Conservation (phyloP, 169 alveolate species). For the Eimeria acervulina region DNA sequence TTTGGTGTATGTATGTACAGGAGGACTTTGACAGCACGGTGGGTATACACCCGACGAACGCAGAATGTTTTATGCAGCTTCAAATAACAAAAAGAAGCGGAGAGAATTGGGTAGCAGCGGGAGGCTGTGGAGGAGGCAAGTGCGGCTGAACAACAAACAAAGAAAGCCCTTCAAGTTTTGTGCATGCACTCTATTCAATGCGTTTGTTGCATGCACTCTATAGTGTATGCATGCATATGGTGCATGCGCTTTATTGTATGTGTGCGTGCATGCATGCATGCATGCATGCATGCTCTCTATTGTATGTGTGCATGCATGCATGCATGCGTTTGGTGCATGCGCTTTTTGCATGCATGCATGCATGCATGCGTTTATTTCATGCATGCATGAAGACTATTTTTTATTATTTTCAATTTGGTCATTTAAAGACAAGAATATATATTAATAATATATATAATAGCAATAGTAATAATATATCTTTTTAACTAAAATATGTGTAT, state of each 20-base stretch:
- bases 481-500: too few relatives aligned
- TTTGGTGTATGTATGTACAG: slow-evolving; percentile 6
- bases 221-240: slow-evolving; percentile 91
- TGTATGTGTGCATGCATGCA: neutral
- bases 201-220: slow-evolving; percentile 90
- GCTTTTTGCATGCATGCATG: neutral
- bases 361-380: neutral
- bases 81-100: too few relatives aligned
- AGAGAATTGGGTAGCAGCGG: too few relatives aligned
- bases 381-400: neutral
- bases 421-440: neutral
- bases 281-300: neutral
- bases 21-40: slow-evolving; percentile 93
- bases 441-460: too few relatives aligned
- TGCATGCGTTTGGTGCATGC: neutral
- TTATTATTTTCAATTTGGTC: too few relatives aligned
- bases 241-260: slow-evolving; percentile 87
- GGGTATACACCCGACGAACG: too few relatives aligned
- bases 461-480: too few relatives aligned
- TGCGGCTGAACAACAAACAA: too few relatives aligned
- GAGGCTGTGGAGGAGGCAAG: too few relatives aligned
- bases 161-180: too few relatives aligned
- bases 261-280: neutral
- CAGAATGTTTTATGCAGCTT: too few relatives aligned
- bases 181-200: too few relatives aligned